Conservation (phyloP, 495 filamentous ascomycete species). For the Penicillium arizonense region DNA sequence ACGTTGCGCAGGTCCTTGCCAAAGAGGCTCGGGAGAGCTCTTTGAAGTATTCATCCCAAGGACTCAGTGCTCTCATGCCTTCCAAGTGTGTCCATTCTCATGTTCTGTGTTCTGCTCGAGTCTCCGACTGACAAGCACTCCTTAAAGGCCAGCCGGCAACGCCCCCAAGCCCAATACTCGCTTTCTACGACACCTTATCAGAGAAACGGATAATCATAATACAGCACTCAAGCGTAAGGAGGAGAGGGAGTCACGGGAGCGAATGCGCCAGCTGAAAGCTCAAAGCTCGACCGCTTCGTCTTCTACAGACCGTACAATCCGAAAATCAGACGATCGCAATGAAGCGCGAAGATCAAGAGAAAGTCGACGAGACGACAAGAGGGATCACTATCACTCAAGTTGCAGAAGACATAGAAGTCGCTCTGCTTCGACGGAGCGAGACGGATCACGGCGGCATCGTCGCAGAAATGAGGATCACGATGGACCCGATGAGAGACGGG, state of each 20-base stretch:
- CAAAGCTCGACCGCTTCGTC: constrained; percentile 20
- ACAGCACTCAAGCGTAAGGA: constrained; percentile 81
- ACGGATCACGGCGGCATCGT: constrained; percentile 29
- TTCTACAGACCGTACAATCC: constrained; percentile 30
- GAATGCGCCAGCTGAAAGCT: constrained; percentile 49
- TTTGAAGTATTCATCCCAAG: constrained; percentile 70
- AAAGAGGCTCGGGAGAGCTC: constrained; percentile 69
- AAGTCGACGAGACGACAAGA: constrained; percentile 13
- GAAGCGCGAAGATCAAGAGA: constrained; percentile 16
- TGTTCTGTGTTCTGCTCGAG: not conserved
- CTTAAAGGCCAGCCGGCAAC: constrained; percentile 50
- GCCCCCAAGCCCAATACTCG: constrained; percentile 89
- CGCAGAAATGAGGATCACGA: constrained; percentile 23
- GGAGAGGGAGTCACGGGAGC: constrained; percentile 59
- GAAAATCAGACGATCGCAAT: constrained; percentile 13
- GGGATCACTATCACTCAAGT: constrained; percentile 19
- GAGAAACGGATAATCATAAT: constrained; percentile 88
- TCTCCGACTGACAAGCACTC: constrained; percentile 4
- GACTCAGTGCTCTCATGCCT: constrained; percentile 67
- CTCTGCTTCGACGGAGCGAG: constrained; percentile 27
- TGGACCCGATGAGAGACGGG: constrained; percentile 17
- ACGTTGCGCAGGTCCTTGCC: constrained; percentile 69
- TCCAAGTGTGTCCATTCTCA: constrained; percentile 54
- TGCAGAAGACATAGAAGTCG: constrained; percentile 30
- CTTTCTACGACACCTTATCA: constrained; percentile 85